phyloP scores from a whole-genome alignment of 2,329 filamentous ascomycete species.

The Dactylellina drechsleri region DNA sequence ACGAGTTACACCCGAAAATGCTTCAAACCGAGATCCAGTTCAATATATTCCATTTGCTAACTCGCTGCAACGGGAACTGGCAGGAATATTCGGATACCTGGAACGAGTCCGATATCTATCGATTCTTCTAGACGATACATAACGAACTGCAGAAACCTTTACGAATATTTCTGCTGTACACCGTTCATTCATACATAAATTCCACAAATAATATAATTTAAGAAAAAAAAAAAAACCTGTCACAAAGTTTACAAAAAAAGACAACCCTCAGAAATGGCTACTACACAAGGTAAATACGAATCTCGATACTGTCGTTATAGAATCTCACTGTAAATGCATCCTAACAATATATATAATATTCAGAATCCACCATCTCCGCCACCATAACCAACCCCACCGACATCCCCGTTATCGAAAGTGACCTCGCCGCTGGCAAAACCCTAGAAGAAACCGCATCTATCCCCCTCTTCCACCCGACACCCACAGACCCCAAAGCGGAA shows the following conservation, averaged over 20 bases:
- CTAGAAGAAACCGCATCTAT: constrained; percentile 34
- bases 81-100: constrained; percentile 33
- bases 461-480: constrained; percentile 46
- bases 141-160: constrained; percentile 10
- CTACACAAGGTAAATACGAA: constrained; percentile 34
- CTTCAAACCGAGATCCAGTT: no score
- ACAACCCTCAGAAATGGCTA: constrained; percentile 28
- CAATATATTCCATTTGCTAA: constrained; percentile 19
- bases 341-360: background rate
- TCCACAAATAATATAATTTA: constrained; percentile 9
- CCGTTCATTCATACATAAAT: background rate
- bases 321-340: background rate
- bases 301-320: background rate
- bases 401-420: constrained; percentile 42
- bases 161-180: background rate
- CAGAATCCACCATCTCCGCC: constrained; percentile 30
- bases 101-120: constrained; percentile 25
- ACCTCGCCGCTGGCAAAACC: constrained; percentile 19
- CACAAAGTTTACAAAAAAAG: constrained; percentile 29
- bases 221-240: constrained; percentile 18
- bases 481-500: constrained; percentile 44
- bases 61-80: constrained; percentile 19
- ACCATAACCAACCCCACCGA: constrained; percentile 46
- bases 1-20: no score
- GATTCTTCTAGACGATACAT: constrained; percentile 26